These are phyloP conservation scores for Plasmodium berghei DNA, from an alignment of 169 alveolate genomes.

Conservation along the genomic window DNA sequence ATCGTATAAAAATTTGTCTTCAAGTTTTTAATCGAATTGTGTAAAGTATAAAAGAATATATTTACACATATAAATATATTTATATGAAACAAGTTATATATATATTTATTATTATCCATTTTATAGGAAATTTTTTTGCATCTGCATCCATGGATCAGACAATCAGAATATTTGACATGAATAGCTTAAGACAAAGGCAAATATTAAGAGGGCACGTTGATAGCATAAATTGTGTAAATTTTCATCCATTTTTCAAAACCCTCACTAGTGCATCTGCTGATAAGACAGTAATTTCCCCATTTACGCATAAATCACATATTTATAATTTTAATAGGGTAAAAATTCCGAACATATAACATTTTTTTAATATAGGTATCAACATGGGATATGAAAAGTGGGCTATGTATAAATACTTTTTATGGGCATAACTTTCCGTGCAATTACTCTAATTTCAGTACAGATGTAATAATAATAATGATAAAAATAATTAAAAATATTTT, in stretches of 20 bases:
- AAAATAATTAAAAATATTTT: constrained; percentile 10
- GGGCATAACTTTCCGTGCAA: constrained; percentile 73
- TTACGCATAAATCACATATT: background rate
- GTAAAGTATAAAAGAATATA: background rate
- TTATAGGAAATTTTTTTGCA: constrained; percentile 71
- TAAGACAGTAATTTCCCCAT: constrained; percentile 42
- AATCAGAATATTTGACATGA: constrained; percentile 72
- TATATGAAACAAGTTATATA: constrained; percentile 4
- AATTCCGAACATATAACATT: constrained; percentile 10
- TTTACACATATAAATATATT: constrained; percentile 3
- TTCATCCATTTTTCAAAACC: constrained; percentile 60
- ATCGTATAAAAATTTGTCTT: background rate
- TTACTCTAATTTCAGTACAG: constrained; percentile 61
- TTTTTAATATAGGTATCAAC: constrained; percentile 60
- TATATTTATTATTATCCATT: constrained; percentile 7
- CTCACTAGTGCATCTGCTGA: constrained; percentile 74
- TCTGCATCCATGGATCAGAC: constrained; percentile 77
- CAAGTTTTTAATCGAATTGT: background rate
- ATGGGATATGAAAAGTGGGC: constrained; percentile 77
- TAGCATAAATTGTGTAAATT: constrained; percentile 70
- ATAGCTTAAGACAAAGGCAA: constrained; percentile 75
- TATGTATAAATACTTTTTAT: constrained; percentile 72
- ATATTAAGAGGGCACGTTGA: constrained; percentile 76
- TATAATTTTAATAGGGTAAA: constrained; percentile 8
- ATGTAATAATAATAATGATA: constrained; percentile 27